These are phyloP conservation scores for Naganishia randhawae DNA, from an alignment of 768 basidiomycete species.

Conservation along the genomic window DNA sequence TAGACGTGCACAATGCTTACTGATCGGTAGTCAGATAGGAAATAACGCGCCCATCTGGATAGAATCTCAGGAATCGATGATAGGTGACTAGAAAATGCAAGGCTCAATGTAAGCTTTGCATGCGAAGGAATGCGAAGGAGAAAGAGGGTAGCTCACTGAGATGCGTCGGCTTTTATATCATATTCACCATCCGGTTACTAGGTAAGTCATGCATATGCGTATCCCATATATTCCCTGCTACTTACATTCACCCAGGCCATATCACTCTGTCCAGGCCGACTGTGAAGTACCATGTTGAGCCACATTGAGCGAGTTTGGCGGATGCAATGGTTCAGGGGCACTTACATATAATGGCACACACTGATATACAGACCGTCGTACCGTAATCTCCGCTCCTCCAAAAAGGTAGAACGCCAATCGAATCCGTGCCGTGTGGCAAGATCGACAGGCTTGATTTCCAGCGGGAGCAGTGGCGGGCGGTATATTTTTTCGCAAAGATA, in stretches of 20 bases:
- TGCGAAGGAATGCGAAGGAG: neutral
- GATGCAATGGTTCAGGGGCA: constrained; percentile 25
- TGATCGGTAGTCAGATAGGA: constrained; percentile 76
- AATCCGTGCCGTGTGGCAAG: constrained; percentile 59
- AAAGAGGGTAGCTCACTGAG: constrained; percentile 52
- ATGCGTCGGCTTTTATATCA: constrained; percentile 62
- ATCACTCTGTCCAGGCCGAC: constrained; percentile 72
- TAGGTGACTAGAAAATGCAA: constrained; percentile 63
- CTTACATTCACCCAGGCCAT: constrained; percentile 81
- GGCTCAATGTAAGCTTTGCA: neutral
- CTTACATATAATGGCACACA: constrained; percentile 67
- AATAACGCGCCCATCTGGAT: constrained; percentile 77
- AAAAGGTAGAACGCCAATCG: constrained; percentile 71
- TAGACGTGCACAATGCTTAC: no score
- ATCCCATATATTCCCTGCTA: constrained; percentile 20
- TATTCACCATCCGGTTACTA: neutral
- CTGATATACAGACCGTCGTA: constrained; percentile 87
- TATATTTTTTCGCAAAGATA: constrained; percentile 65
- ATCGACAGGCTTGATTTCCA: constrained; percentile 55
- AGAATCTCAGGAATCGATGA: constrained; percentile 90
- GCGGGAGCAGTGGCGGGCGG: constrained; percentile 68
- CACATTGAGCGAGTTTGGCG: constrained; percentile 10
- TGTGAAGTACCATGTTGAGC: constrained; percentile 39
- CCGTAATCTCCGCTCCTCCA: constrained; percentile 79
- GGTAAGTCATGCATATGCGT: neutral